Evolutionary conservation across 495 filamentous ascomycete genomes (phyloP).

Genomic region (Lasiosphaeriaceae sp.): DNA sequence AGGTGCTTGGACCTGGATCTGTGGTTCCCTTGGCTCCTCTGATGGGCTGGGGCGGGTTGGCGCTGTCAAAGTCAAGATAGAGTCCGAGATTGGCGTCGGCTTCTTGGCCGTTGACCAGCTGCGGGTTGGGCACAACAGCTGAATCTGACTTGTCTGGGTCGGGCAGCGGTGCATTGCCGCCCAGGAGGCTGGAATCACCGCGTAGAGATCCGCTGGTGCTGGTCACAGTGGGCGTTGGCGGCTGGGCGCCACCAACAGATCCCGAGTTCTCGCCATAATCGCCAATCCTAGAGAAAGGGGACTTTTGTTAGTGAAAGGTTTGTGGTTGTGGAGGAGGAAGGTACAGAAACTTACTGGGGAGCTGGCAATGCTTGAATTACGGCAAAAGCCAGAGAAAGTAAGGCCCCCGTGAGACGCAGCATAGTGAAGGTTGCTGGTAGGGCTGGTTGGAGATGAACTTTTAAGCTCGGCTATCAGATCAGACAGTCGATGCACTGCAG

Average conservation of each 20-base stretch:
- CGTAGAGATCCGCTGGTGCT: slow-evolving; percentile 30
- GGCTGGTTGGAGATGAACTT: neutral
- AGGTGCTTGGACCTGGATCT: slow-evolving; percentile 60
- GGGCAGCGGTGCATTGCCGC: slow-evolving; percentile 32
- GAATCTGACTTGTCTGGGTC: slow-evolving; percentile 26
- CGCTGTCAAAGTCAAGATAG: slow-evolving; percentile 60
- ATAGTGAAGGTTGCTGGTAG: neutral
- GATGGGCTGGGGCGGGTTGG: slow-evolving; percentile 64
- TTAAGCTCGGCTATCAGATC: neutral
- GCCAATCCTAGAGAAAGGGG: slow-evolving; percentile 10
- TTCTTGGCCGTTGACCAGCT: slow-evolving; percentile 48
- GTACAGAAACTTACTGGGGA: neutral
- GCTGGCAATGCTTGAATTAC: neutral
- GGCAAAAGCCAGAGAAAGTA: neutral
- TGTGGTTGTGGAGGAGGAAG: neutral
- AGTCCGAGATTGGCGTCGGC: slow-evolving; percentile 54
- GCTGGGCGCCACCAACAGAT: slow-evolving; percentile 30
- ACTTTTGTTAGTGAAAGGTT: neutral
- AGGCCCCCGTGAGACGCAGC: neutral
- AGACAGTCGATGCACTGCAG: neutral
- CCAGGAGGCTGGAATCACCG: slow-evolving; percentile 32
- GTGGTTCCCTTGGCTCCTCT: slow-evolving; percentile 55
- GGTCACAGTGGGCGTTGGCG: slow-evolving; percentile 32
- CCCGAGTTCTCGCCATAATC: slow-evolving; percentile 32
- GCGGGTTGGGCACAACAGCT: slow-evolving; percentile 30